Evolutionary conservation across 140 eudicot species (phyloP), one percentile per base, ranked within the genome.

Genomic region (Erigeron philadelphicus): DNA sequence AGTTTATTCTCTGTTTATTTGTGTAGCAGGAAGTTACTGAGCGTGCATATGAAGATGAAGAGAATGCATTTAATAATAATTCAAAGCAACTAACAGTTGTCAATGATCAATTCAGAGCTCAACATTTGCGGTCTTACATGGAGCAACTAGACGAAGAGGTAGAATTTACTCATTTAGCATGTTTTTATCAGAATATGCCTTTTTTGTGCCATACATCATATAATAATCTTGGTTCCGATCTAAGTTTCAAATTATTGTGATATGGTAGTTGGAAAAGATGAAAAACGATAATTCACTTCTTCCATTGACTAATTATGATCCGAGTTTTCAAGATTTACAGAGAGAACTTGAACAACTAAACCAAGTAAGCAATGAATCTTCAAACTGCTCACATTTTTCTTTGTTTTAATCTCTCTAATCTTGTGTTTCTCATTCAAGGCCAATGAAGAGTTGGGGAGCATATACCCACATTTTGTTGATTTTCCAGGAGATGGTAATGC

Each of bases 81-180:
- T 81, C 83, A 8, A 80, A 72, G 66, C 85, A 80, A 60, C 45
- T 81, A 67, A 75, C 73, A 41, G 70, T 74, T 64, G 61, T 61
- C 49, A 71, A 70, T 43, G 84, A 85, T 64, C 81, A 79, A 69
- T 71, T 83, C 49, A 78, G 75, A 67, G 57, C 87, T 31, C 84
- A 83, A 67, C 84, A 62, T 68, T 77, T 94, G 72, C 80, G 40
- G 76, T 87, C 95, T 69, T 85, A 84, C 81, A 84, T 94, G 81
- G 94, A 86, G 73, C 88, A 83, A 67, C 84, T 94, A 64, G 91
- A 89, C 5, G 89, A 85, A 78, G 95, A 94, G 97, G 99, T 94
- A 87, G 21, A 44, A 56, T n/a, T n/a, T n/a, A n/a, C n/a, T n/a
- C n/a, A n/a, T n/a, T 45, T 78, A 61, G 47, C 12, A 46, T 59